A percentile compares a stretch with the other conserved stretches of the same genome.
phyloP scores from a whole-genome alignment of 2,329 filamentous ascomycete genomes.

The Beauveria pseudobassiana region DNA sequence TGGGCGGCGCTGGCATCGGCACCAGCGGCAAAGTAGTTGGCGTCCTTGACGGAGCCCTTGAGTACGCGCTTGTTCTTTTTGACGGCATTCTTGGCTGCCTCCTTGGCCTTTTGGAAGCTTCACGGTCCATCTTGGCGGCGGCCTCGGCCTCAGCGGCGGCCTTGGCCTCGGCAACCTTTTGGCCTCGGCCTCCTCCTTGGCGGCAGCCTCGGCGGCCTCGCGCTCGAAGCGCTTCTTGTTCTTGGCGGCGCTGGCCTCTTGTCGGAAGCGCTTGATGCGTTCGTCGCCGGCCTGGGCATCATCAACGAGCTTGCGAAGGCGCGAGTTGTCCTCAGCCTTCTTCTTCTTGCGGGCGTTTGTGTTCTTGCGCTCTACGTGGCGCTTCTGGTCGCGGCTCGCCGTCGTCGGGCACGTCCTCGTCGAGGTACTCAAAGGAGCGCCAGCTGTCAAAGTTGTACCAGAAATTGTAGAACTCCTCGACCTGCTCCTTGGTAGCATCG shows the following conservation, averaged over 20 bases:
- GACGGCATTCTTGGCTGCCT: constrained; percentile 94
- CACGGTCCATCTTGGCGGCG: constrained; percentile 74
- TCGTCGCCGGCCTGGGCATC: constrained; percentile 78
- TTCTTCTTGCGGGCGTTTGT: constrained; percentile 96
- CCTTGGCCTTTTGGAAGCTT: constrained; percentile 91
- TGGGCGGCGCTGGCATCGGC: constrained; percentile 66
- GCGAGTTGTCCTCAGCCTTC: constrained; percentile 95
- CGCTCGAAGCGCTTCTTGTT: constrained; percentile 89
- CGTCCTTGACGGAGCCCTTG: constrained; percentile 89
- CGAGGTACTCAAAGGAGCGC: constrained; percentile 95
- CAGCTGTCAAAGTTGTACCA: constrained; percentile 99
- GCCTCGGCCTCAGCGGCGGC: constrained; percentile 78
- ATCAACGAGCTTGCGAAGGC: constrained; percentile 84
- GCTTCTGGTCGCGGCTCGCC: constrained; percentile 99
- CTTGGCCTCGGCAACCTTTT: constrained; percentile 79
- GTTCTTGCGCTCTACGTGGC: constrained; percentile 97
- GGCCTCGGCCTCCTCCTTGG: constrained; percentile 74
- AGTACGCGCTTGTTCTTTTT: constrained; percentile 99
- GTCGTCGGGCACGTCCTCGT: constrained; percentile 97
- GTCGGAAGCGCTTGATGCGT: constrained; percentile 94
- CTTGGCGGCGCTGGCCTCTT: constrained; percentile 86
- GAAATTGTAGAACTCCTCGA: constrained; percentile 98
- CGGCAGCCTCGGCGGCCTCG: constrained; percentile 84
- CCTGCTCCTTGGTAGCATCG: constrained; percentile 78
- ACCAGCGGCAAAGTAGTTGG: constrained; percentile 82